Evolutionary conservation across 805 yeast species (phyloP).

Genomic region (Candida stauntonica): DNA sequence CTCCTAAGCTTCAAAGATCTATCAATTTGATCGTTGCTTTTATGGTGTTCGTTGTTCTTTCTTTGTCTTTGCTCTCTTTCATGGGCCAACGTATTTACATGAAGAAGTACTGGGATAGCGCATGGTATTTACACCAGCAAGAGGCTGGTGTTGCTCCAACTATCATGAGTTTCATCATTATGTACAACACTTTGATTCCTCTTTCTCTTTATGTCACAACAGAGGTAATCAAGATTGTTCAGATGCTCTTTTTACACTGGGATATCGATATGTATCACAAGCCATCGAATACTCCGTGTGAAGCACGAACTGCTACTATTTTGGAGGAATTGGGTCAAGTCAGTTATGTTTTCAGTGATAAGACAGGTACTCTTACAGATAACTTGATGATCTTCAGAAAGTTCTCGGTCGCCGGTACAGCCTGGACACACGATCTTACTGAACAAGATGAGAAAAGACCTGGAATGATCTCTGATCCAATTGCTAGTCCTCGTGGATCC

Average conservation of each 20-base stretch:
- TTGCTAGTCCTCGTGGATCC: conserved; percentile 27
- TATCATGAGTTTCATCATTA: conserved; percentile 91
- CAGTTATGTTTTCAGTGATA: conserved; percentile 89
- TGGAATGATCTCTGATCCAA: not conserved
- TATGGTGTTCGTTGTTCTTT: conserved; percentile 80
- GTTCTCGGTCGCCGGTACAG: conserved; percentile 78
- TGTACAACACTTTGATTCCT: conserved; percentile 96
- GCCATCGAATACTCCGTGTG: conserved; percentile 84
- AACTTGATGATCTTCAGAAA: conserved; percentile 90
- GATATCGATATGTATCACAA: conserved; percentile 94
- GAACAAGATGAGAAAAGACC: conserved; percentile 13
- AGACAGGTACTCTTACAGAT: conserved; percentile 96
- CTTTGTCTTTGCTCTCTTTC: conserved; percentile 73
- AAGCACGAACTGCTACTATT: conserved; percentile 91
- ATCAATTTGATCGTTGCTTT: conserved; percentile 81
- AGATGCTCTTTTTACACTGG: conserved; percentile 73
- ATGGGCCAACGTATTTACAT: conserved; percentile 66
- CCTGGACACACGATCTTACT: conserved; percentile 83
- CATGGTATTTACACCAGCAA: conserved; percentile 71
- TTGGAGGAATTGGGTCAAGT: conserved; percentile 97
- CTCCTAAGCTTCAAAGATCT: conserved; percentile 83
- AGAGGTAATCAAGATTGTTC: conserved; percentile 92
- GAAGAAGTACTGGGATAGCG: conserved; percentile 35
- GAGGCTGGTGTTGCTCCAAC: conserved; percentile 87
- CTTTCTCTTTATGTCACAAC: conserved; percentile 91